Evolutionary conservation across 2,329 filamentous ascomycete species (phyloP).

Genomic region (Leptographium flavum): DNA sequence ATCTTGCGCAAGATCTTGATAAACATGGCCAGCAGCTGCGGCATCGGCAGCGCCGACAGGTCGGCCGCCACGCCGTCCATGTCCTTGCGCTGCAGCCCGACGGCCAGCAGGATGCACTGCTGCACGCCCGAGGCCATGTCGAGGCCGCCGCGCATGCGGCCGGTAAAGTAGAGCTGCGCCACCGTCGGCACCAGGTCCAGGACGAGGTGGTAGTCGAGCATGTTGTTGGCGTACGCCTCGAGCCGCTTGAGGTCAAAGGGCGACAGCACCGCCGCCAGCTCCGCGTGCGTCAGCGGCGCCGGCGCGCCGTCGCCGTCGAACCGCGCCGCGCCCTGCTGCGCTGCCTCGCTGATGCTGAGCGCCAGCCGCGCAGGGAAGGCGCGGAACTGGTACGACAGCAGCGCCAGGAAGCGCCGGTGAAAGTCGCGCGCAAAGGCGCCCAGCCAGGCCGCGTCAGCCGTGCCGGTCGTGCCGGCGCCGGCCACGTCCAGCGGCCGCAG

Average conservation of each 20-base stretch:
- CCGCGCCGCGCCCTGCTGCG: constrained; percentile 18
- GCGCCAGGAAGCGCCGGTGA: constrained; percentile 78
- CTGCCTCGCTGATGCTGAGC: constrained; percentile 77
- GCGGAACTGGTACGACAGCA: constrained; percentile 88
- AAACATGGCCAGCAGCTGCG: constrained; percentile 89
- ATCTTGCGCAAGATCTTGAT: constrained; percentile 91
- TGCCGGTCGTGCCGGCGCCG: constrained; percentile 25
- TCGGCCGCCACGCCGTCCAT: constrained; percentile 71
- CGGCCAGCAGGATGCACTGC: constrained; percentile 72
- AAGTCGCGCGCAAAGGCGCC: constrained; percentile 87
- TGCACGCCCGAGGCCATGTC: constrained; percentile 54
- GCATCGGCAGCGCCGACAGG: constrained; percentile 48
- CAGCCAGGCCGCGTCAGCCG: constrained; percentile 50
- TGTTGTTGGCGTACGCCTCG: constrained; percentile 90
- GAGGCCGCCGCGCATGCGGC: constrained; percentile 38
- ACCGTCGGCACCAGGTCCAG: constrained; percentile 80
- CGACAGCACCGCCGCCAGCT: constrained; percentile 65
- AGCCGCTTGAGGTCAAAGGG: constrained; percentile 92
- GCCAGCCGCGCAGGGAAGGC: constrained; percentile 65
- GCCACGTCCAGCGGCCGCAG: constrained; percentile 50
- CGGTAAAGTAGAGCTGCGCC: constrained; percentile 72
- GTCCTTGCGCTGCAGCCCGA: constrained; percentile 82
- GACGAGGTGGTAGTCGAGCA: constrained; percentile 96
- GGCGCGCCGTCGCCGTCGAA: constrained; percentile 29
- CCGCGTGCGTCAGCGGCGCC: constrained; percentile 50